Evolutionary conservation across 495 filamentous ascomycete species (phyloP).

Genomic region (Penicillium samsonianum): DNA sequence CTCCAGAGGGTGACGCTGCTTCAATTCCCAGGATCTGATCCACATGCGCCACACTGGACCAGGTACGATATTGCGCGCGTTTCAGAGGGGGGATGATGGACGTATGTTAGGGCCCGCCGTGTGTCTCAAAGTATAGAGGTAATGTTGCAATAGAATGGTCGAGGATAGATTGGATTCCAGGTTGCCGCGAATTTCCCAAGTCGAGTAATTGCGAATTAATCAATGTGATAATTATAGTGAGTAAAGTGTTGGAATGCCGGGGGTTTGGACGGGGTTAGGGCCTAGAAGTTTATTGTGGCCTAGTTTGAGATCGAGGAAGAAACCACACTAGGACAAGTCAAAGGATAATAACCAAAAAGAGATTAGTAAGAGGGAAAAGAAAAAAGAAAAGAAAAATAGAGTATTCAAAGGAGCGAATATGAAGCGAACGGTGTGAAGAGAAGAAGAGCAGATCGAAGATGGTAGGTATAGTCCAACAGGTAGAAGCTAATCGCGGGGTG

Average conservation of each 20-base stretch:
- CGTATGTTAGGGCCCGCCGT: conserved; percentile 15
- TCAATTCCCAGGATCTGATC: conserved; percentile 16
- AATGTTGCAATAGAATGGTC: conserved; percentile 26
- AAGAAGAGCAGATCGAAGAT: conserved; percentile 22
- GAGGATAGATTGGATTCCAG: conserved; percentile 29
- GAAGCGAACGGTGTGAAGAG: conserved; percentile 24
- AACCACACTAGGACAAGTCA: conserved; percentile 11
- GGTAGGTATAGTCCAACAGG: conserved; percentile 32
- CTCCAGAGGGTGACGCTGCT: conserved; percentile 20
- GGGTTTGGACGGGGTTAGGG: conserved; percentile 14
- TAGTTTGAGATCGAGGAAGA: conserved; percentile 20
- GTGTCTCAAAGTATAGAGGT: conserved; percentile 9
- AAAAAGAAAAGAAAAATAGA: conserved; percentile 28
- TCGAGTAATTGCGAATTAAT: conserved; percentile 27
- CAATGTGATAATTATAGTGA: conserved; percentile 32
- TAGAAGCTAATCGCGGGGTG: conserved; percentile 44
- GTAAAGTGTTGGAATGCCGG: conserved; percentile 28
- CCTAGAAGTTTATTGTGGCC: conserved; percentile 23
- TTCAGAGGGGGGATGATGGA: conserved; percentile 21
- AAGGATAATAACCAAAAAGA: conserved; percentile 14
- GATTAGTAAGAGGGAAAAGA: conserved; percentile 19
- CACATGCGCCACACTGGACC: conserved; percentile 26
- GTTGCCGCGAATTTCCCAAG: conserved; percentile 8
- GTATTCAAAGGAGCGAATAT: conserved; percentile 33
- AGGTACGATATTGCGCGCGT: conserved; percentile 26